Conservation (phyloP, 129 eudicot species). For the Artemisia annua region DNA sequence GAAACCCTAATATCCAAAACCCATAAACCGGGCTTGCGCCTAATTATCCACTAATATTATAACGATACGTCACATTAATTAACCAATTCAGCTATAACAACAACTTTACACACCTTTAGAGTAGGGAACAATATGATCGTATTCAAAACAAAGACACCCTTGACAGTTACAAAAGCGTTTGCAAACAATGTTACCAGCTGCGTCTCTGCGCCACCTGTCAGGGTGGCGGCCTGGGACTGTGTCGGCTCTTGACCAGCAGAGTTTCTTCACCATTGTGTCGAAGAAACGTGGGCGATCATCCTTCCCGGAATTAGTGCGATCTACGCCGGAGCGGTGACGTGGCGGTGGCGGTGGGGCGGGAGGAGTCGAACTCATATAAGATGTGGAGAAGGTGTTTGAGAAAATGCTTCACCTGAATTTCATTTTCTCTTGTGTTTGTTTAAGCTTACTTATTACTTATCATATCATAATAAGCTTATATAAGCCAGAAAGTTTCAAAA, state of each 20-base stretch:
- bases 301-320: constrained; percentile 22
- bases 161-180: constrained; percentile 84
- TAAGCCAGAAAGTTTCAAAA: too few species aligned
- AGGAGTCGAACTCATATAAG: constrained; percentile 28
- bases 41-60: too few species aligned
- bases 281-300: constrained; percentile 74
- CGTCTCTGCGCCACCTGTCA: constrained; percentile 95
- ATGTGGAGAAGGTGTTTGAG: constrained; percentile 7
- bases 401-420: neutral
- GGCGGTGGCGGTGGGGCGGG: constrained; percentile 37
- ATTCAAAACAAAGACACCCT: constrained; percentile 98
- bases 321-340: constrained; percentile 26
- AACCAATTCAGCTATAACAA: too few species aligned
- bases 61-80: too few species aligned
- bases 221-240: too few species aligned
- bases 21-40: too few species aligned
- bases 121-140: constrained; percentile 88
- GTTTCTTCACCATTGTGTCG: constrained; percentile 54
- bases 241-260: constrained; percentile 80
- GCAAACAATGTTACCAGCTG: constrained; percentile 91
- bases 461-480: too few species aligned
- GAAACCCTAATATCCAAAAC: too few species aligned
- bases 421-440: too few species aligned
- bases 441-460: too few species aligned
- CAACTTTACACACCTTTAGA: constrained; percentile 87